Base-by-base conservation (phyloP, 352 stramenopile genomes). In the Phytophthora cajani region DNA sequence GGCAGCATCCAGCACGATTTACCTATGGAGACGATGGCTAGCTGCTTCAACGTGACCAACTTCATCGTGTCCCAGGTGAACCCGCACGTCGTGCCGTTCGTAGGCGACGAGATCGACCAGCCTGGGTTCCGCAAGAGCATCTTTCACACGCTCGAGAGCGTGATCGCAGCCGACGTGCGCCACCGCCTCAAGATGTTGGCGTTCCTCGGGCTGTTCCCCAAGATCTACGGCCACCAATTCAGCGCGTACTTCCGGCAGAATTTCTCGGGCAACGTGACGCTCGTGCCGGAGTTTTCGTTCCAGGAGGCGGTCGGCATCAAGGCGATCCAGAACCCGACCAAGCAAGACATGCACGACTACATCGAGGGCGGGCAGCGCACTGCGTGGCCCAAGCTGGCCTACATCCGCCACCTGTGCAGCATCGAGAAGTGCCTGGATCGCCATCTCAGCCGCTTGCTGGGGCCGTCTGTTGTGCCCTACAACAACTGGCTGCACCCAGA, bases 181-280 rank as follows among this genome's bases (percentile, higher is more conserved):
- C 82, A 90, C 42, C 80, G 82, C 0, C 71, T 89, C n/a, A 91
- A 89, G 58, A 89, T 91, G 84, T 69, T 93, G 58, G 81, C 83
- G 25, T 88, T 94, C 67, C 70, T 98, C 11, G 94, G 94, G 1
- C 67, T 98, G 5, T 97, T 94, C 61, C 81, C 89, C 7, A 87
- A 85, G 63, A 89, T 90, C 67, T 89, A 93, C 61, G 84, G 82
- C 16, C 92, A 98, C 73, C 82, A 90, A 57, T 87, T 87, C 67
- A 89, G 79, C 59, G 81, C 73, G 47, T 90, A 81, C 72, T 85
- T 98, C 80, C 88, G 91, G 49, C 94, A 98, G 82, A 97, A 98
- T 72, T 99, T 99, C 75, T 96, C 97, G 51, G 97, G 97, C 16
- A 98, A 99, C 74, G 92, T 99, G 49, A 99, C 97, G 10, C 81